Base-by-base conservation (phyloP, 495 filamentous ascomycete genomes). In the Hypoxylon lenormandii region DNA sequence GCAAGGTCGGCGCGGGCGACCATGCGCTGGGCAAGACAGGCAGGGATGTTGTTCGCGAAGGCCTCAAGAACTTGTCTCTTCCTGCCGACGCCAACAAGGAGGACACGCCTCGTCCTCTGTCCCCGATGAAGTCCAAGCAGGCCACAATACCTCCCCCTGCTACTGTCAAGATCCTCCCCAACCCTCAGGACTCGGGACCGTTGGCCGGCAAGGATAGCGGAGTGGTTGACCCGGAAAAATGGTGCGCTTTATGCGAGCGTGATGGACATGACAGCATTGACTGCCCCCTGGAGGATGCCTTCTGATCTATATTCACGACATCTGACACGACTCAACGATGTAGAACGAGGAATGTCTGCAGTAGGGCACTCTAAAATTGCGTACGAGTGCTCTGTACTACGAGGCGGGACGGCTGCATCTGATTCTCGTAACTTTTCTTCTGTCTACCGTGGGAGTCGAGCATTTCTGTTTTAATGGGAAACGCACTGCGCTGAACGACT, bases 221-320 rank as follows among this genome's bases (percentile, higher is more conserved):
- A 0, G 81, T 91, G 33, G 85, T 95, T 60, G 92, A 98, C 72
- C 87, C 88, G 66, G 82, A 87, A 58, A 97, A 95, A 79, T 99
- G 95, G 95, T 99, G 95, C 80, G 95, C 96, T 54, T 82, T 98
- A 46, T 99, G 95, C 76, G 95, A 99, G 82, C 86, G 90, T 55
- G 96, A 98, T 73, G 95, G 95, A 28, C 95, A 99, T 73, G 91
- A 95, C 76, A 97, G 93, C 74, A 92, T 96, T 62, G 92, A 96
- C 77, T 98, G 94, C 81, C 94, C 94, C 12, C 90, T 96, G 79
- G 94, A 97, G 77, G 92, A 94, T 74, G 90, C 87, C 71, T 90
- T 89, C 64, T 87, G 72, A 67, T 22, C 12, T 18, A 16, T 50
- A 21, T 10, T 5, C 4, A 45, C 43, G 30, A 36, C 26, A 53